Evolutionary conservation across 495 filamentous ascomycete species (phyloP), one percentile per base, ranked within the genome.

Genomic region (Penicillium nucicola): DNA sequence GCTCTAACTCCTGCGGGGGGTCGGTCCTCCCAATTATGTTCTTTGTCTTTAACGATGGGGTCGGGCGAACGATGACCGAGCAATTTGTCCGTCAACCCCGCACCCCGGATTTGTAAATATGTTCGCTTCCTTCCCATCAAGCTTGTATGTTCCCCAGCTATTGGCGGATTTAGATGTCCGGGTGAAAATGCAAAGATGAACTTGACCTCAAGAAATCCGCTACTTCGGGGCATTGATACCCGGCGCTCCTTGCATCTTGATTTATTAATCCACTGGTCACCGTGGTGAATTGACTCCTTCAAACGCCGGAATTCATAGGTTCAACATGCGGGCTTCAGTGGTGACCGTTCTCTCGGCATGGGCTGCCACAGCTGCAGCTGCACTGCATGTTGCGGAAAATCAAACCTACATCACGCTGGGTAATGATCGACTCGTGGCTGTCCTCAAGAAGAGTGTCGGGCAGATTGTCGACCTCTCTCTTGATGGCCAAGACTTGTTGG

Each of bases 401-500:
- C 42, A 55, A 17, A 59, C 43, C 11, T 51, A 55, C 9, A 63
- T 69, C 34, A 65, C 68, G 8, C 62, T 81, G 8, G 57, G 65
- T 41, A 83, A 80, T 49, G 68, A 77, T 43, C 70, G 77, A 18
- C 58, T 83, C 10, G 68, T 53, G 1, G 70, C 74, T 0, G 55
- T 69, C 9, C 71, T 80, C 13, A 58, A 65, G 28, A 80, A 78
- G 55, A 60, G 52, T 5, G 69, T 32, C 14, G 77, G 77, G 0
- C 68, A 68, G 13, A 64, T 79, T 23, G 55, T 68, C 2, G 60
- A 70, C 20, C 55, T 80, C 0, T 55, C 57, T 18, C 71, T 81
- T 5, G 78, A 80, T 42, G 70, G 69, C 2, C 67, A 77, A 48
- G 75, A 82, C 46, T 64, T 82, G 5, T 60, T 83, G 6, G 75